A percentile compares a stretch with the other conserved stretches of the same genome.
Conservation (phyloP, 768 basidiomycete species). For the Trametes meyenii region DNA sequence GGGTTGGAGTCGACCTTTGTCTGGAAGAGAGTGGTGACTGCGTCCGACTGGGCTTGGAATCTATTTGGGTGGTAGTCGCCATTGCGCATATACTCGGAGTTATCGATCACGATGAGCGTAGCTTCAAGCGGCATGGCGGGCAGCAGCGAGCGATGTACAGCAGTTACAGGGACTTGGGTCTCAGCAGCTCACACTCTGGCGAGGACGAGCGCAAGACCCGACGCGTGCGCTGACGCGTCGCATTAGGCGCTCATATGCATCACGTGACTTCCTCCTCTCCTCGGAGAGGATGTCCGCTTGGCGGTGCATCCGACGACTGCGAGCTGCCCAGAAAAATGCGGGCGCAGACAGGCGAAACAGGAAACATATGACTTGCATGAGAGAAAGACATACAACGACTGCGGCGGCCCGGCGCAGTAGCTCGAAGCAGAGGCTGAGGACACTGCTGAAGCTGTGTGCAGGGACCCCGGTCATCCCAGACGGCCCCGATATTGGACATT, state of each 20-base stretch:
- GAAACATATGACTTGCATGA: background rate
- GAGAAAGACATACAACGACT: background rate
- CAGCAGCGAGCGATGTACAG: background rate
- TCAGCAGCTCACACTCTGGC: background rate
- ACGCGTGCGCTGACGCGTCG: conserved; percentile 28
- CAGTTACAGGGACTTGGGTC: background rate
- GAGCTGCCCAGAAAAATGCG: conserved; percentile 2
- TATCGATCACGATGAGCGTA: conserved; percentile 97
- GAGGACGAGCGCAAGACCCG: background rate
- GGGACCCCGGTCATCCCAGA: background rate
- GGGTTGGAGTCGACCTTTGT: conserved; percentile 96
- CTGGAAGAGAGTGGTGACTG: conserved; percentile 86
- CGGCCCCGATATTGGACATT: too few species aligned
- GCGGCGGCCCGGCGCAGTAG: background rate
- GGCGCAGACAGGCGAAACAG: background rate
- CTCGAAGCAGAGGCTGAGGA: background rate
- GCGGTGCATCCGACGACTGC: background rate
- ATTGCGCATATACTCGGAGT: conserved; percentile 96
- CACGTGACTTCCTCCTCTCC: conserved; percentile 7
- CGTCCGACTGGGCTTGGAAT: conserved; percentile 90
- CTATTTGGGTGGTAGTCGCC: conserved; percentile 88
- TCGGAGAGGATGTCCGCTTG: background rate
- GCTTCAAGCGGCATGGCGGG: conserved; percentile 92
- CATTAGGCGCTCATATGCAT: conserved; percentile 4
- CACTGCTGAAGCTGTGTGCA: background rate